Evolutionary conservation across 805 yeast genomes (phyloP), one percentile per base, ranked within the genome.

Genomic region (Scheffersomyces lignosus): DNA sequence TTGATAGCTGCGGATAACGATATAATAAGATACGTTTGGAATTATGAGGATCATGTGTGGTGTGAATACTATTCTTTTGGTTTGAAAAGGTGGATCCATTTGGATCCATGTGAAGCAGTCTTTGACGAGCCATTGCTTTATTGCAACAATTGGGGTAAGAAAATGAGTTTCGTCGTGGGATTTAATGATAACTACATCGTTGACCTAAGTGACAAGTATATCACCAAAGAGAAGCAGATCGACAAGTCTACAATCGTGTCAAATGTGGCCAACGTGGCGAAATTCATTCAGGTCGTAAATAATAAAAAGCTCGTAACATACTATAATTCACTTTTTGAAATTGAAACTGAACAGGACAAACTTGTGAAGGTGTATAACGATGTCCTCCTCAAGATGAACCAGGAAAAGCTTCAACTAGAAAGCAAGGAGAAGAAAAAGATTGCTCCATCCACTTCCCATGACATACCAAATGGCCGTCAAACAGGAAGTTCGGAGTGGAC

Each of bases 21-120:
- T 24, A 34, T 50, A n/a, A 40, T 61, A 10, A 63, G 98, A 34
- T 89, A 83, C 52, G 65, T 90, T 2, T 87, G 95, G 95, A 89
- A 88, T 57, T 66, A 76, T 5, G 98, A 91, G 56, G 98, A 91
- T 56, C 98, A 91, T 57, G 97, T 87, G 1, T 91, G 98, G 98
- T 84, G 95, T 51, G 98, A 91, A 54, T 83, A 84, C 49, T 90
- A 78, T 56, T 85, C 95, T 1, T 57, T 50, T 0, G 51, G 62
- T 15, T 66, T 77, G 45, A 59, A 72, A 29, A 61, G 88, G 37
- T 91, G 98, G 97, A 71, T 90, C 14, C 98, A 91, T 58, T 65
- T 86, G 13, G 98, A 90, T 52, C 77, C 87, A 6, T 91, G 98
- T 57, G 98, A 90, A 49, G 82, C 79, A 32, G 81, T 90, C 0